Percentiles rank a stretch among this genome's conserved stretches.
These are phyloP conservation scores for Boletus mariae DNA, from an alignment of 1,284 basidiomycete species.

Conservation along the genomic window DNA sequence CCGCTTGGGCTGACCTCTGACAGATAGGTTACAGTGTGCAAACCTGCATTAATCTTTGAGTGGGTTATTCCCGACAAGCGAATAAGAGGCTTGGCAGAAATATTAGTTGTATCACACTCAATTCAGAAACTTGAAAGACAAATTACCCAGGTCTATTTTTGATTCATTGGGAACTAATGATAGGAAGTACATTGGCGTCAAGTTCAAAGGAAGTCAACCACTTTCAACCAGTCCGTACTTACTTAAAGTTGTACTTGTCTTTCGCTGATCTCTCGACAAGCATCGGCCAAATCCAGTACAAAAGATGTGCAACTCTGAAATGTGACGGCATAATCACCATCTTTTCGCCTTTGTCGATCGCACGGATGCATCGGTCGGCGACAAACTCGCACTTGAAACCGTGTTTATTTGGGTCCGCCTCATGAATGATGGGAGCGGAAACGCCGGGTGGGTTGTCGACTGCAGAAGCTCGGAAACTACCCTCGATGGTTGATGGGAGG, in stretches of 20 bases:
- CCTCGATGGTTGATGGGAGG: conserved; percentile 66
- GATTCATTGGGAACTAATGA: not conserved
- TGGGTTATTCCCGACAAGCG: no score
- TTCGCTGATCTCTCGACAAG: conserved; percentile 54
- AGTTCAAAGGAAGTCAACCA: not conserved
- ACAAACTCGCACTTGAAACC: conserved; percentile 57
- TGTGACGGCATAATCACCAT: conserved; percentile 53
- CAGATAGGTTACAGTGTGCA: no score
- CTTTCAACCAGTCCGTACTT: not conserved
- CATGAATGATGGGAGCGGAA: conserved; percentile 32
- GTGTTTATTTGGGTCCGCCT: conserved; percentile 50
- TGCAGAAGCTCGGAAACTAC: conserved; percentile 76
- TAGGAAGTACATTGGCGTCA: not conserved
- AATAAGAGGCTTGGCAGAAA: no score
- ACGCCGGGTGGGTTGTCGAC: conserved; percentile 52
- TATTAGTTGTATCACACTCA: no score
- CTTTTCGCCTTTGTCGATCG: conserved; percentile 54
- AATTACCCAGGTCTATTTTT: no score
- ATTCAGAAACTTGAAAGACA: no score
- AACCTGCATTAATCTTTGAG: no score
- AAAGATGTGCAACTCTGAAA: conserved; percentile 43
- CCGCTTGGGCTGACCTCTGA: no score
- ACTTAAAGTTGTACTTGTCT: conserved; percentile 57
- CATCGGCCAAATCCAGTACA: conserved; percentile 63
- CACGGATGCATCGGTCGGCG: conserved; percentile 52